Evolutionary conservation across 2,329 filamentous ascomycete genomes (phyloP).

Genomic region (Aspergillus sp.): DNA sequence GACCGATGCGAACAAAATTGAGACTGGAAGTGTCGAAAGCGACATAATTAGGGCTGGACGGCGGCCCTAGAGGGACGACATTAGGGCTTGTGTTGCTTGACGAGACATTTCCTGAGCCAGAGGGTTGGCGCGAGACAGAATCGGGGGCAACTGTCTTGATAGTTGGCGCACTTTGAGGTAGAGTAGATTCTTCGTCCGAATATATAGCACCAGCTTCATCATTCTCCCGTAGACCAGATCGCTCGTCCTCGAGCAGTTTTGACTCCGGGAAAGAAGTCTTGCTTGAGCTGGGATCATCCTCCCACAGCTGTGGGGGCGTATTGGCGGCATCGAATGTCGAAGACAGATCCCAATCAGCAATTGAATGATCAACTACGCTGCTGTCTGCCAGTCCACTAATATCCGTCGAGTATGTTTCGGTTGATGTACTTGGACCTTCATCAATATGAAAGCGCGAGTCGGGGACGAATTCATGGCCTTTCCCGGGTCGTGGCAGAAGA

Average conservation of each 20-base stretch:
- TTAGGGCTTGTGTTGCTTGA: slow-evolving; percentile 42
- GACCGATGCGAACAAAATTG: slow-evolving; percentile 35
- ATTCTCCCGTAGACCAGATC: slow-evolving; percentile 19
- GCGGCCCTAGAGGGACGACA: slow-evolving; percentile 36
- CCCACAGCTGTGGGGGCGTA: slow-evolving; percentile 40
- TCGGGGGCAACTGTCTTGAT: slow-evolving; percentile 39
- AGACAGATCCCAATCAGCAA: slow-evolving; percentile 37
- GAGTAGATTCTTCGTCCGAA: slow-evolving; percentile 35
- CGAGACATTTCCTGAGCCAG: slow-evolving; percentile 21
- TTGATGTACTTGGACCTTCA: slow-evolving; percentile 28
- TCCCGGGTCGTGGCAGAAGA: slow-evolving; percentile 41
- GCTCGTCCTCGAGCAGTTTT: slow-evolving; percentile 23
- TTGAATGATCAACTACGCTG: slow-evolving; percentile 28
- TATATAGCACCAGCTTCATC: slow-evolving; percentile 25
- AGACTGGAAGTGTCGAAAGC: slow-evolving; percentile 39
- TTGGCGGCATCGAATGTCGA: slow-evolving; percentile 37
- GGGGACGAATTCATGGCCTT: slow-evolving; percentile 35
- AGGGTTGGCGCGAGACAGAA: slow-evolving; percentile 27
- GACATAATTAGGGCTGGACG: slow-evolving; percentile 43
- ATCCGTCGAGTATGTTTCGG: slow-evolving; percentile 29
- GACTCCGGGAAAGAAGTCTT: slow-evolving; percentile 36
- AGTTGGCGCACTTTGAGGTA: slow-evolving; percentile 34
- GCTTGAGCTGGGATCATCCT: slow-evolving; percentile 38
- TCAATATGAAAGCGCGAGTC: slow-evolving; percentile 34
- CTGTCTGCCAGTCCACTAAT: slow-evolving; percentile 26